Evolutionary conservation across 2,329 filamentous ascomycete genomes (phyloP).

Genomic region (Epichloe glyceriae): DNA sequence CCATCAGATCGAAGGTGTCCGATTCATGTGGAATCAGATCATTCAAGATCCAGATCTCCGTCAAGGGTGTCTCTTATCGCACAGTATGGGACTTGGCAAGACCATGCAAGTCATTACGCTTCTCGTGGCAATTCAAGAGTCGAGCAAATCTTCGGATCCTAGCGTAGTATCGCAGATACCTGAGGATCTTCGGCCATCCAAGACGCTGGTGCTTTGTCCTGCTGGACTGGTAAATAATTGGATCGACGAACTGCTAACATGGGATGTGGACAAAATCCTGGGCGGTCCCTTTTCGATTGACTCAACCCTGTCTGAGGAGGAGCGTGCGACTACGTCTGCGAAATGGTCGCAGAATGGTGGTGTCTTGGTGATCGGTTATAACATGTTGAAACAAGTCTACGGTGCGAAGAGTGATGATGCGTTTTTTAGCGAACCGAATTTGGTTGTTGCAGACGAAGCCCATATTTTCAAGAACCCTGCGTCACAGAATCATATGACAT

Average conservation of each 20-base stretch:
- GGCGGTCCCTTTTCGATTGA: conserved; percentile 46
- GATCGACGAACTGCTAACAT: conserved; percentile 61
- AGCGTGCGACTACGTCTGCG: conserved; percentile 34
- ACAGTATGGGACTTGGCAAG: conserved; percentile 88
- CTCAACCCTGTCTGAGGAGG: conserved; percentile 16
- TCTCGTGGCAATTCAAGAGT: conserved; percentile 60
- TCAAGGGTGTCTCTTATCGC: conserved; percentile 71
- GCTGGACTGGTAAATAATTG: conserved; percentile 68
- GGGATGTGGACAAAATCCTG: conserved; percentile 46
- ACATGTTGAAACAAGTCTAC: conserved; percentile 42
- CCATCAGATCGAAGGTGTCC: conserved; percentile 70
- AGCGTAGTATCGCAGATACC: conserved; percentile 56
- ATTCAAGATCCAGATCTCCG: conserved; percentile 43
- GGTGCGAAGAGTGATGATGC: conserved; percentile 25
- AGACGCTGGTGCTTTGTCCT: conserved; percentile 64
- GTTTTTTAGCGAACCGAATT: conserved; percentile 48
- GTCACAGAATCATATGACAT: conserved; percentile 38
- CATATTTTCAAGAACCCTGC: conserved; percentile 60
- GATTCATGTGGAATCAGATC: conserved; percentile 81
- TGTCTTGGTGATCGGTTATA: conserved; percentile 64
- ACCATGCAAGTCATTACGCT: conserved; percentile 84
- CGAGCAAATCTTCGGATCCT: conserved; percentile 45
- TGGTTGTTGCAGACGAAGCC: conserved; percentile 78
- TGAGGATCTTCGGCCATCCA: conserved; percentile 43
- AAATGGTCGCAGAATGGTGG: conserved; percentile 55